Base-by-base conservation (phyloP, 495 filamentous ascomycete species). In the Penicillium canescens region DNA sequence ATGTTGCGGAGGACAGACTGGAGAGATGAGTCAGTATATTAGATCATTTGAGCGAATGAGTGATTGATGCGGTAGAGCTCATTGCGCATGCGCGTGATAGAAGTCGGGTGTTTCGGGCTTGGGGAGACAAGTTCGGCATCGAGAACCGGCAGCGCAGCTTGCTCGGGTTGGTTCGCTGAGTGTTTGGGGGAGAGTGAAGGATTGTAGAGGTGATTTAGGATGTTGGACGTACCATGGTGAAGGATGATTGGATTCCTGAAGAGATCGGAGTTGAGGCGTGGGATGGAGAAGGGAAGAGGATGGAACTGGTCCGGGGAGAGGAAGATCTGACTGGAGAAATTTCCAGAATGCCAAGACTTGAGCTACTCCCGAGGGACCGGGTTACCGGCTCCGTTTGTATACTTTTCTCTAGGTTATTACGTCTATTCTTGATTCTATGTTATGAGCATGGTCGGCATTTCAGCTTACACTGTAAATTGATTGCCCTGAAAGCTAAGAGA, bases 1-100 rank as follows among this genome's bases (percentile, higher is more conserved):
- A 99, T 91, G 67, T 88, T 94, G 72, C 91, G 92, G 81, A 99
- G 83, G 68, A 91, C 83, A 70, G 73, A 76, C 73, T 76, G 59
- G 23, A 21, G 21, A 52, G 13, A 12, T 34, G 7, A 24, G 38
- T 62, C 28, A 60, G 50, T 39, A 33, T 31, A 1, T 14, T 31
- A 3, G 14, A 33, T 6, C 6, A 23, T 10, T n/a, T 0, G n/a
- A 3, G 6, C 10, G 21, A 16, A 12, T 35, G 16, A 6, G 6
- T 36, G 8, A 4, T 34, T 36, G 28, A 31, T 42, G 39, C 4
- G 20, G 3, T 34, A 1, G 16, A 39, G 31, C 39, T 28, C 46
- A 33, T 49, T 28, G 38, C 28, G 39, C 48, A 24, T 31, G 28
- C 28, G 28, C 28, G 28, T 31, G 28, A 31, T 31, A 39, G 7